Evolutionary conservation across 768 basidiomycete genomes (phyloP).

Genomic region (Amanita inopinata): DNA sequence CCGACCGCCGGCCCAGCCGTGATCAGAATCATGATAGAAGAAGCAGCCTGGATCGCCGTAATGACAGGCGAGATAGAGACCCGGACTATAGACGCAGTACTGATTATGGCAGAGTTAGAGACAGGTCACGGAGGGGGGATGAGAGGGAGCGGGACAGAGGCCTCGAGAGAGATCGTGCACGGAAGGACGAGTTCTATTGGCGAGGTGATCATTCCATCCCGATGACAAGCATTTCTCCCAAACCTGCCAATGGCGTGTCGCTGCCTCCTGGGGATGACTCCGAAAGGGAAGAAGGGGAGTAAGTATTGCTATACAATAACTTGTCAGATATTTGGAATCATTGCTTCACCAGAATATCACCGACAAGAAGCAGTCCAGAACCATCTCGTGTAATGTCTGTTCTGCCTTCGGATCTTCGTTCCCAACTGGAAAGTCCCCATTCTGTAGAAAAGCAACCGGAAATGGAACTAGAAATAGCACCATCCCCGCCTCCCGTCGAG

Average conservation of each 20-base stretch:
- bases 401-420: constrained; percentile 6
- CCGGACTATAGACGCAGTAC: constrained; percentile 17
- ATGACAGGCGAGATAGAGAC: constrained; percentile 27
- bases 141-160: constrained; percentile 17
- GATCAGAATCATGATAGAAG: constrained; percentile 15
- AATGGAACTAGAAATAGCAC: constrained; percentile 47
- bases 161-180: constrained; percentile 16
- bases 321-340: constrained; percentile 7
- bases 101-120: constrained; percentile 14
- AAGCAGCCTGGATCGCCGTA: constrained; percentile 22
- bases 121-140: constrained; percentile 12
- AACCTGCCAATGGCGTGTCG: constrained; percentile 15
- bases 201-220: constrained; percentile 20
- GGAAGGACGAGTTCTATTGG: constrained; percentile 19
- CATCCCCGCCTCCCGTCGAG: constrained; percentile 48
- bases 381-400: constrained; percentile 18
- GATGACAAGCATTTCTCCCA: constrained; percentile 16
- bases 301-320: constrained; percentile 39
- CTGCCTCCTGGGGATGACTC: constrained; percentile 27
- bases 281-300: constrained; percentile 91
- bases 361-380: constrained; percentile 21
- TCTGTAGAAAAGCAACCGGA: constrained; percentile 30
- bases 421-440: constrained; percentile 15
- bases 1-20: constrained; percentile 24
- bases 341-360: constrained; percentile 49